Base-by-base conservation (phyloP, 129 eudicot genomes). In the Flaveria trinervia region DNA sequence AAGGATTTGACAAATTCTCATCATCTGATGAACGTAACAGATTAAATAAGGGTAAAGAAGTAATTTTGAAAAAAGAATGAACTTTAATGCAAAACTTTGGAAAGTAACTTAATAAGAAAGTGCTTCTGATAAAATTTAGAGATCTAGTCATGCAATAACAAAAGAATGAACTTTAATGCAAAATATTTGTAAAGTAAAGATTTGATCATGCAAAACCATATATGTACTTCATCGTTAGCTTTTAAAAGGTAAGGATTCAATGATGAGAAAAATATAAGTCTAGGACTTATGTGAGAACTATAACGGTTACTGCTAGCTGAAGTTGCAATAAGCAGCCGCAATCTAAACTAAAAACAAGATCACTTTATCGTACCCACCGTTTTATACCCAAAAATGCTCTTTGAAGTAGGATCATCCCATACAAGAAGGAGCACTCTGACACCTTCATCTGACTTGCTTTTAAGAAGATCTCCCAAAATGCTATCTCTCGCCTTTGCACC, bases 391-490 rank as follows among this genome's bases (percentile, higher is more conserved):
- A 86, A 75, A 81, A 89, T 77, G 83, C 86, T 89, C 70, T 77
- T 86, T 20, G 99, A 94, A 81, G 99, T 94, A 52, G 96, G 96
- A 87, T 94, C 99, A 83, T 94, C 97, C 99, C 99, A 94, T n/a
- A 94, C 84, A 73, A 94, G 94, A 39, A 94, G 92, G 70, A 94
- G 70, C 28, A 94, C 99, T 79, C 97, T 76, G 18, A 91, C 96
- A 65, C 99, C 99, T 72, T 91, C 99, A 8, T 89, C 92, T 1
- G 99, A 84, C 84, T 95, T 95, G 23, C 52, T 74, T 78, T 89
- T 95, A 41, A 95, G 87, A 86, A 95, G 89, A 1, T 87, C 90
- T 9, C 99, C 99, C 83, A 95, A 84, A 44, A 68, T 61, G 76
- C 84, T 83, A 43, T 81, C 79, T 52, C 73, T 49, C 25, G 82